Conservation (phyloP, 148 eudicot species). For the Simmondsia chinensis region DNA sequence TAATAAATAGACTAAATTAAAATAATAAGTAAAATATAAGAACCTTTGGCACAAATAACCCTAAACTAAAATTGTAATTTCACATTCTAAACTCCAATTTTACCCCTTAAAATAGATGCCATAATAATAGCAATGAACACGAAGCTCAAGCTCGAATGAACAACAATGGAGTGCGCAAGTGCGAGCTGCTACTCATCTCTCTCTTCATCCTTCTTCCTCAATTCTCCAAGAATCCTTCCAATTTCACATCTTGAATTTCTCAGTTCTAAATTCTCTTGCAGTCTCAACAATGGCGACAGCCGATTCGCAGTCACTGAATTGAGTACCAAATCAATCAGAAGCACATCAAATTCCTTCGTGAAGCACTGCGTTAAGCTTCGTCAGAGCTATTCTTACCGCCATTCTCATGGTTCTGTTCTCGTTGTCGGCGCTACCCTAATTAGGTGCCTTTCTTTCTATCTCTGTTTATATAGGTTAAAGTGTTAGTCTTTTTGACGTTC, state of each 20-base stretch:
- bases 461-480: background rate
- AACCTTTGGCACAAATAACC: too few species aligned
- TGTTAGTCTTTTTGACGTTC: background rate
- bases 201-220: too few species aligned
- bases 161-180: conserved; percentile 9
- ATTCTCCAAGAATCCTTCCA: background rate
- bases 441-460: conserved; percentile 25
- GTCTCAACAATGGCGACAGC: background rate
- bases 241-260: conserved; percentile 1
- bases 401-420: conserved; percentile 52
- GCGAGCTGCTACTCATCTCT: background rate
- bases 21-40: too few species aligned
- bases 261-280: too few species aligned
- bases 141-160: too few species aligned
- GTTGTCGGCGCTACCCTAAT: conserved; percentile 67
- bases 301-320: background rate
- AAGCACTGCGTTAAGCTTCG: conserved; percentile 92
- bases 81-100: too few species aligned
- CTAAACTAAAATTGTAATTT: too few species aligned
- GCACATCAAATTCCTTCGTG: conserved; percentile 81
- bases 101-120: too few species aligned
- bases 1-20: too few species aligned
- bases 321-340: conserved; percentile 44
- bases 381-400: conserved; percentile 78
- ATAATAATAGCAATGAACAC: too few species aligned